These are phyloP conservation scores for Herpomyces periplanetae DNA, from an alignment of 2,329 filamentous ascomycete genomes.

Conservation along the genomic window DNA sequence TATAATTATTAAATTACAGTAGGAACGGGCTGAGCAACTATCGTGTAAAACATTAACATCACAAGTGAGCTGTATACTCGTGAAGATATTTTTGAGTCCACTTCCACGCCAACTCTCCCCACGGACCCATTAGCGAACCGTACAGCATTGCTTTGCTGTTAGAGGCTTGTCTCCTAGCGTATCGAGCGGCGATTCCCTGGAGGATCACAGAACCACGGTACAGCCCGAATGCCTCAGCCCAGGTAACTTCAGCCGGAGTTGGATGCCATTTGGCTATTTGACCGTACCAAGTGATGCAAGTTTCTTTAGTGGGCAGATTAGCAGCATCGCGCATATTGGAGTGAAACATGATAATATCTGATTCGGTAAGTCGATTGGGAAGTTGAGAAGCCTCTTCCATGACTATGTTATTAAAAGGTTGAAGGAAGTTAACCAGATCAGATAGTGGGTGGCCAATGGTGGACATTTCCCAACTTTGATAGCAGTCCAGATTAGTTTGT, in stretches of 20 bases:
- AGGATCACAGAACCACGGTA: slow-evolving; percentile 19
- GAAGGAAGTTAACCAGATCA: slow-evolving; percentile 19
- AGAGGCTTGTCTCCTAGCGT: slow-evolving; percentile 52
- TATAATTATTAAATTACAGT: no score
- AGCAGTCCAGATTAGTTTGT: no score
- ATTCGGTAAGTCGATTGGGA: slow-evolving; percentile 15
- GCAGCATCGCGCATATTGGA: slow-evolving; percentile 19
- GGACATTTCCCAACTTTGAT: slow-evolving; percentile 49
- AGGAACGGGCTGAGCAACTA: no score
- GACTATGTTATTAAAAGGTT: slow-evolving; percentile 8
- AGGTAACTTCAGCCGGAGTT: slow-evolving; percentile 14
- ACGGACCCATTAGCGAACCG: slow-evolving; percentile 22
- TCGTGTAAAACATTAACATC: no score
- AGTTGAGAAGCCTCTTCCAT: slow-evolving; percentile 1
- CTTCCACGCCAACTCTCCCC: slow-evolving; percentile 41
- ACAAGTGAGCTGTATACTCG: no score
- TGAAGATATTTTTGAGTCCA: slow-evolving; percentile 19
- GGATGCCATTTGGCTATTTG: slow-evolving; percentile 31
- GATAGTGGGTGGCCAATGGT: slow-evolving; percentile 84
- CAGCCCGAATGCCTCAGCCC: slow-evolving; percentile 21
- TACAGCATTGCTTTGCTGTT: slow-evolving; percentile 40
- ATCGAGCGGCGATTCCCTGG: slow-evolving; percentile 76
- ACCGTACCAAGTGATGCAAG: slow-evolving; percentile 23
- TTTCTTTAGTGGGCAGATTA: slow-evolving; percentile 20
- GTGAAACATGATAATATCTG: no score